These are phyloP conservation scores for Backusella liffmaniae DNA, from an alignment of 192 early-diverging fungal species.

Conservation along the genomic window DNA sequence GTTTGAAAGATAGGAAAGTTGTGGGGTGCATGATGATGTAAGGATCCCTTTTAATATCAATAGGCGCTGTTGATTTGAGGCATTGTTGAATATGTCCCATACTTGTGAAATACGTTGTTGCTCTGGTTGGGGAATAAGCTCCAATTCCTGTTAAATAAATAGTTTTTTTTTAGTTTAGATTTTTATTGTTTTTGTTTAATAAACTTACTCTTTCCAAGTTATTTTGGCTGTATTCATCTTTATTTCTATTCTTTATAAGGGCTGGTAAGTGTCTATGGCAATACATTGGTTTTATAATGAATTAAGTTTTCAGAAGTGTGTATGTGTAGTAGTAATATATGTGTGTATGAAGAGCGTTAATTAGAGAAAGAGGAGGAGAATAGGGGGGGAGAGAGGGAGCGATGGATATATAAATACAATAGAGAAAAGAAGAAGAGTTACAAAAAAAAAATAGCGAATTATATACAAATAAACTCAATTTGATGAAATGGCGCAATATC, in stretches of 20 bases:
- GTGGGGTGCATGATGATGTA: constrained; percentile 76
- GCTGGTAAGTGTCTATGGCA: constrained; percentile 56
- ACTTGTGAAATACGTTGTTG: constrained; percentile 57
- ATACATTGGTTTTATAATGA: not conserved
- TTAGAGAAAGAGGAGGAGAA: not conserved
- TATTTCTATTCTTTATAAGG: constrained; percentile 40
- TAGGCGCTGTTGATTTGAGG: constrained; percentile 55
- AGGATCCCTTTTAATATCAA: constrained; percentile 74
- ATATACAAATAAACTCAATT: constrained; percentile 2
- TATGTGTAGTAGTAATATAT: not conserved
- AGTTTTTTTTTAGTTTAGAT: not conserved
- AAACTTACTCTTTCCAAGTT: constrained; percentile 41
- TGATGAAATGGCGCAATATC: constrained; percentile 21
- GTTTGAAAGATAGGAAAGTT: constrained; percentile 79
- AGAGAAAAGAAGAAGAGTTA: not conserved
- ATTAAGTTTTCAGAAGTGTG: not conserved
- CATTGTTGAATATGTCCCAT: constrained; percentile 61
- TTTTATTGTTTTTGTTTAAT: not conserved
- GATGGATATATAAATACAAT: not conserved
- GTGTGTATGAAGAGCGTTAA: not conserved
- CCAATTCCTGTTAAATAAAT: constrained; percentile 39
- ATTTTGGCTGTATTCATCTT: constrained; percentile 39
- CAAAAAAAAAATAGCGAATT: not conserved
- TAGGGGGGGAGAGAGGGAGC: not conserved
- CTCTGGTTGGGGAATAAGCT: constrained; percentile 51